Evolutionary conservation across 2,329 filamentous ascomycete species (phyloP).

Genomic region (Akanthomyces lecanii): DNA sequence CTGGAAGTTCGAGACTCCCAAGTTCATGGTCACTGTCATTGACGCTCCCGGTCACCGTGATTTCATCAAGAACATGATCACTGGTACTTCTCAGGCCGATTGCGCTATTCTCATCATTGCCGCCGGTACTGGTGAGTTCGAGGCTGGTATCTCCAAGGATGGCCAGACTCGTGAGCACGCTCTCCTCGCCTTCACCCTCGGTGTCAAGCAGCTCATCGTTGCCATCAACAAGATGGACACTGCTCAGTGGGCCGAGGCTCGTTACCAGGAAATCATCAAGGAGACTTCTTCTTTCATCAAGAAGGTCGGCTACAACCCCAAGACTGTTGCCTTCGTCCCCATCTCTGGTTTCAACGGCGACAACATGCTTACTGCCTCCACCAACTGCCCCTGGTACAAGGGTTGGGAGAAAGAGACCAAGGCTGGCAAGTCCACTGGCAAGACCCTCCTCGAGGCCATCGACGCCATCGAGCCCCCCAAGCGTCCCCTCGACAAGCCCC

Average conservation of each 20-base stretch:
- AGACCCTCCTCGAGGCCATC: constrained; percentile 99
- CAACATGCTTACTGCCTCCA: constrained; percentile 92
- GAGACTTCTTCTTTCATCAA: constrained; percentile 99
- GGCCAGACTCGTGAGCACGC: constrained; percentile 99
- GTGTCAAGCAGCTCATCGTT: constrained; percentile 99
- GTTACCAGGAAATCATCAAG: constrained; percentile 99
- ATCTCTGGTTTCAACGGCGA: constrained; percentile 99
- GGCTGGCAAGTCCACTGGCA: constrained; percentile 84
- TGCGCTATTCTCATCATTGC: constrained; percentile 99
- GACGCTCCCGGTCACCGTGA: constrained; percentile 99
- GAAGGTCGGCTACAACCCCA: constrained; percentile 99
- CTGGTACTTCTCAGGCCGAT: constrained; percentile 99
- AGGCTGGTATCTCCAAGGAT: constrained; percentile 99
- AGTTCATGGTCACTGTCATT: constrained; percentile 98
- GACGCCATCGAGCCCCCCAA: constrained; percentile 89
- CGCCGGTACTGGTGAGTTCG: constrained; percentile 99
- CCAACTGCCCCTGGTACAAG: constrained; percentile 99
- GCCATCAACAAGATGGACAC: constrained; percentile 99
- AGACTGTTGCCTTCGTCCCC: constrained; percentile 95
- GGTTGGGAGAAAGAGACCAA: constrained; percentile 96
- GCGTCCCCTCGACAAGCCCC: constrained; percentile 97
- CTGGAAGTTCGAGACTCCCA: constrained; percentile 99
- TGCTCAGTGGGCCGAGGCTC: constrained; percentile 93
- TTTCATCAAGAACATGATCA: constrained; percentile 99
- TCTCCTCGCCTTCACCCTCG: constrained; percentile 98